Base-by-base conservation (phyloP, 176 grass and related monocot genomes). In the Oryza officinalis region DNA sequence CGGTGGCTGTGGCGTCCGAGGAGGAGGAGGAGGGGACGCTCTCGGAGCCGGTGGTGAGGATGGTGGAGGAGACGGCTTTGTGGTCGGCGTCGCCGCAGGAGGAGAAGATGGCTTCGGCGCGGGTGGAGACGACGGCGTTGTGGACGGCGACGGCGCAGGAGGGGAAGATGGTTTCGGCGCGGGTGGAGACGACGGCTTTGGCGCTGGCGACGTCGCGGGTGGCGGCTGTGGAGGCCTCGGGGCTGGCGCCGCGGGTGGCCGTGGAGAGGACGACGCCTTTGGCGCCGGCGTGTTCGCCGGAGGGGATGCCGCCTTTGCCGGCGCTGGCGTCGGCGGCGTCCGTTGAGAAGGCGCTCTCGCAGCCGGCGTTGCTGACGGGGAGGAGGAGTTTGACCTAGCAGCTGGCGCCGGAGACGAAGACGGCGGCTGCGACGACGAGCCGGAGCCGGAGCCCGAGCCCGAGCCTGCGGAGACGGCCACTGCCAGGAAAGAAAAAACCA, bases 401-500 rank as follows among this genome's bases (percentile, higher is more conserved):
- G 74, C 47, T 12, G 83, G 83, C 27, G 77, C 49, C 18, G 8
- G 57, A 22, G 22, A 27, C 30, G 77, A 50, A 20, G 22, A 27
- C 41, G 83, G 13, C 1, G 78, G 14, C 27, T 49, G 50, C 41
- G 88, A 20, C 41, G 88, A 20, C 79, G 83, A 15, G 6, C 50
- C 18, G 18, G 33, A 38, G 32, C 32, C 32, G 32, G 32, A 32
- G 32, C 32, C 32, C 3, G 49, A 15, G 52, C 52, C 52, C 3
- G 49, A 15, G 52, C 52, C 52, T 11, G 74, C 71, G 35, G 74
- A 27, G 67, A 32, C 47, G 14, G 47, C 68, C 37, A 30, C 74
- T 9, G 86, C 8, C 1, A 90, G 67, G 33, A 46, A 61, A 2
- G 45, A 37, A 1, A 90, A n/a, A 8, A 86, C 15, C 45, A 90